Percentiles rank a stretch among this genome's conserved stretches.
These are phyloP conservation scores for Cladophialophora yegresii DNA, from an alignment of 2,329 filamentous ascomycete genomes.

Conservation along the genomic window DNA sequence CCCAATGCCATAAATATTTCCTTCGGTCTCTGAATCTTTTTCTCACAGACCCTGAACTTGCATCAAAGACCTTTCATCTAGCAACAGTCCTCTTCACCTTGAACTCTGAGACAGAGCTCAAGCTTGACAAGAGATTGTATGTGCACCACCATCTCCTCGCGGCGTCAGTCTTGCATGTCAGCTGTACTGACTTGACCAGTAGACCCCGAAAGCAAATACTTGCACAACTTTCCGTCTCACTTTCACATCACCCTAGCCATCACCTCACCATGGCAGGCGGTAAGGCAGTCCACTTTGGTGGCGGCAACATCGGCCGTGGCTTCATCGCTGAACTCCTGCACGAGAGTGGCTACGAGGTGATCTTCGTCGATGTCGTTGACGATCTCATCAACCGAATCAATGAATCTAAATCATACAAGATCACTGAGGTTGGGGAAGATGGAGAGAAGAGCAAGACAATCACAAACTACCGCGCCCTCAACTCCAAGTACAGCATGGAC, in stretches of 20 bases:
- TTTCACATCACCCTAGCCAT: too few species aligned
- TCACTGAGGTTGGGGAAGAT: constrained; percentile 87
- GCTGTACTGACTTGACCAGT: not conserved
- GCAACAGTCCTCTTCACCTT: not conserved
- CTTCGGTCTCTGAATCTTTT: not conserved
- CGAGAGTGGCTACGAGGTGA: constrained; percentile 90
- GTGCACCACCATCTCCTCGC: not conserved
- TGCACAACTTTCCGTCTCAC: not conserved
- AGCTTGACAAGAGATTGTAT: not conserved
- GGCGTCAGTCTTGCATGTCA: not conserved
- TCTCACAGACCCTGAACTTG: not conserved
- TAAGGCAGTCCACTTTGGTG: constrained; percentile 82
- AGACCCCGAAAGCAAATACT: not conserved
- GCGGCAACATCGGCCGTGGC: constrained; percentile 82
- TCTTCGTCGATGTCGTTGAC: constrained; percentile 95
- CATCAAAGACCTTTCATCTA: not conserved
- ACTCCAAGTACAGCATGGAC: constrained; percentile 81
- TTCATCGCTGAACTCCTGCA: constrained; percentile 91
- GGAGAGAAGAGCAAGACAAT: constrained; percentile 80
- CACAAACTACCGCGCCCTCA: constrained; percentile 95
- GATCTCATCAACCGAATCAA: constrained; percentile 78
- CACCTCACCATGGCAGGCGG: not conserved
- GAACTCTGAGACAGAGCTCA: not conserved
- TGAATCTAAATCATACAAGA: constrained; percentile 73
- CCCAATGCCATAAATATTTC: not conserved